These are phyloP conservation scores for Rhexocercosporidium sp. DNA, from an alignment of 2,329 filamentous ascomycete genomes.

Conservation along the genomic window DNA sequence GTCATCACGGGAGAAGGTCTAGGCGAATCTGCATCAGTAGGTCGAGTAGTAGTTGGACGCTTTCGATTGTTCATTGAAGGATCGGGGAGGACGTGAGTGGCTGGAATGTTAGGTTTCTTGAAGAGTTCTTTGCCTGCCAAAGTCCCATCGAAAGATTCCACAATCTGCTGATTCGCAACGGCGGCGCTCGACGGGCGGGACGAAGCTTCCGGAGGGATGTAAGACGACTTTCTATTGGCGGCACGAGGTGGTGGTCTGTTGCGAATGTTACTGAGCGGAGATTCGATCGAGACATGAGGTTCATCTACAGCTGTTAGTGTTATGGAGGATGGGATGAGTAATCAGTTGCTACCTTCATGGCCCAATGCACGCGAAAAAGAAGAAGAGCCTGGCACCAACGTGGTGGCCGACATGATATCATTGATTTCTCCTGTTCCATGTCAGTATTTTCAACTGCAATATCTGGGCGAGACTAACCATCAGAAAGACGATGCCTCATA, in stretches of 20 bases:
- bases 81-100: not conserved
- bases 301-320: too few species aligned
- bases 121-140: not conserved
- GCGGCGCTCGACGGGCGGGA: not conserved
- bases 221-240: conserved; percentile 7
- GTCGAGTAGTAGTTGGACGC: conserved; percentile 5
- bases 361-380: not conserved
- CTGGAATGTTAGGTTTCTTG: not conserved
- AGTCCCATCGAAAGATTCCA: not conserved
- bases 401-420: not conserved
- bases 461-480: conserved; percentile 1
- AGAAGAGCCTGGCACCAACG: not conserved
- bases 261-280: not conserved
- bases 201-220: not conserved
- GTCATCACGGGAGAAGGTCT: not conserved
- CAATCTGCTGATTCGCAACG: not conserved
- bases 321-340: not conserved
- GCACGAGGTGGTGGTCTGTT: not conserved
- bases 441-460: not conserved
- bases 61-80: conserved; percentile 4
- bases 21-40: conserved; percentile 1
- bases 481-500: not conserved
- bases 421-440: not conserved
- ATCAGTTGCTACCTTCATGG: not conserved
- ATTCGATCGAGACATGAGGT: not conserved